phyloP scores from a whole-genome alignment of 371 early-diverging fungal species.

The Mucor racemosus region DNA sequence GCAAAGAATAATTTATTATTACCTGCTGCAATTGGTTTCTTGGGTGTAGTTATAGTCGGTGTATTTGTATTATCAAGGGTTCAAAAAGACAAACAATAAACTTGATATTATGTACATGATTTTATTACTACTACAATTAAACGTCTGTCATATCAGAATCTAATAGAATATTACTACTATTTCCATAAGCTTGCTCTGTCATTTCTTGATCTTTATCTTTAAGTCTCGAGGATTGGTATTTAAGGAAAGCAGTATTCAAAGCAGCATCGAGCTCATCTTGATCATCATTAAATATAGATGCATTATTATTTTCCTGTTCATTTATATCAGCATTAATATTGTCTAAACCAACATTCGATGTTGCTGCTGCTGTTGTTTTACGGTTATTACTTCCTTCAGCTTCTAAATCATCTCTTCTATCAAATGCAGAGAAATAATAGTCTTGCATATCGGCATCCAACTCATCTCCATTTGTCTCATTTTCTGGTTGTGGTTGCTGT shows the following conservation, averaged over 20 bases:
- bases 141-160: background rate
- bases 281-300: background rate
- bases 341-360: background rate
- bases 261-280: background rate
- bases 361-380: background rate
- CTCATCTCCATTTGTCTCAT: background rate
- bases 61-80: conserved; percentile 44
- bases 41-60: conserved; percentile 50
- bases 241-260: background rate
- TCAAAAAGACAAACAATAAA: background rate
- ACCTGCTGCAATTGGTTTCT: conserved; percentile 49
- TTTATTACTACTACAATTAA: background rate
- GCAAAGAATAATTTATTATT: conserved; percentile 39
- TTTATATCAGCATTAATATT: background rate
- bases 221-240: background rate
- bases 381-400: background rate
- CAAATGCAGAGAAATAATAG: conserved; percentile 8
- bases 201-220: background rate
- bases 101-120: background rate
- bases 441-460: conserved; percentile 10
- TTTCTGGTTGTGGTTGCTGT: background rate
- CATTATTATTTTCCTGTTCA: background rate
- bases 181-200: background rate
- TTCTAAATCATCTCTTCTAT: conserved; percentile 6
- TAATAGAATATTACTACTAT: background rate